Evolutionary conservation across 2,329 filamentous ascomycete genomes (phyloP), one percentile per base, ranked within the genome.

Genomic region (Cryphonectria carpinicola): DNA sequence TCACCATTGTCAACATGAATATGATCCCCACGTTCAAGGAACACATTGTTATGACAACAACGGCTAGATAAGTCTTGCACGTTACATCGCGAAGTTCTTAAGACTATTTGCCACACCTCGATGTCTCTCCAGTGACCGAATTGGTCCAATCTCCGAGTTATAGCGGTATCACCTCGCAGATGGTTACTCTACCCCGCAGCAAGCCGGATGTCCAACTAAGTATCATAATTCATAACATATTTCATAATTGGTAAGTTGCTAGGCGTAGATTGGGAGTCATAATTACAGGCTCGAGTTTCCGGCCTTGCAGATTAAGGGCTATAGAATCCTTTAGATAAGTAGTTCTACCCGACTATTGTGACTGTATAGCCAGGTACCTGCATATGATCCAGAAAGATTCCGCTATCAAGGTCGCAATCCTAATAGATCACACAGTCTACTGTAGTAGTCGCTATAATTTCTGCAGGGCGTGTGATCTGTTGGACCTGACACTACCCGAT

Each of bases 121-220:
- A 58, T 8, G 52, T 1, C 14, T 58, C 25, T 19, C 54, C 28
- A 32, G 14, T 58, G 54, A 58, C 54, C 17, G 54, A 58, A 58
- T 10, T 32, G 54, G 54, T 7, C 35, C 54, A 17, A 58, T 58
- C 54, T 58, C 54, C 54, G 54, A 58, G 54, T 19, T 19, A 58
- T 58, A 58, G 54, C 25, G 54, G 28, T 58, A 58, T 58, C 54
- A 58, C 54, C 25, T 58, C 14, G 28, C 54, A 58, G 28, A 32
- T 13, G 28, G 6, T 32, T 19, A 19, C 13, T 25, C 17, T 32
- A 4, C 54, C 54, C 25, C 14, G 25, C 54, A 58, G 54, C 52
- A 32, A 17, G n/a, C 52, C 32, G 13, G 5, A 14, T 14, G n/a
- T 25, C 5, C 13, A 28, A 11, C 14, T 56, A 56, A 28, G 52